Base-by-base conservation (phyloP, 73 alveolate species). In the Paramecium sexaurelia region DNA sequence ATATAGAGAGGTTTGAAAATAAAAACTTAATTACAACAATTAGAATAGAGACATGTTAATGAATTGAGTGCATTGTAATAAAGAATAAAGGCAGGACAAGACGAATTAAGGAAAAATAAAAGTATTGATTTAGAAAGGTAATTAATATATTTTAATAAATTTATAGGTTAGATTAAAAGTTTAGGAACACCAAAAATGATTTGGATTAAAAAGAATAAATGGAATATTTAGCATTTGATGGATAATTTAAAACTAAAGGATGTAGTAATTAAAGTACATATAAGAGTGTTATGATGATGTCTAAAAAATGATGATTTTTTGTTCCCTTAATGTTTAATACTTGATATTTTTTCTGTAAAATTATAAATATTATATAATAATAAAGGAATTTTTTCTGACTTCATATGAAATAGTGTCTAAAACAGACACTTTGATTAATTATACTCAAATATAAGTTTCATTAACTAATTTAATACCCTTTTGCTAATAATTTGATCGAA, bases 381-480 rank as follows among this genome's bases (percentile, higher is more conserved):
- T n/a, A n/a, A n/a, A n/a, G n/a, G n/a, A n/a, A n/a, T n/a, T n/a
- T n/a, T n/a, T n/a, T n/a, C n/a, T n/a, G 9, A 71, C 61, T 71
- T 71, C 10, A 71, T 35, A 71, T 32, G 57, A 35, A 33, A 57
- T 71, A 40, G 71, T 88, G 17, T 88, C 88, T 68, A 55, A 15
- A 43, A 88, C 96, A 22, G 99, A 99, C 84, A 97, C 99, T 36
- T 84, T 97, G 84, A 91, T 93, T 83, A 98, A 98, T 85, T 98
- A 99, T 36, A 92, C 95, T 92, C 99, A 95, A n/a, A n/a, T n/a
- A n/a, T n/a, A n/a, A n/a, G n/a, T n/a, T n/a, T n/a, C n/a, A n/a
- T n/a, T n/a, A n/a, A n/a, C n/a, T n/a, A n/a, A n/a, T n/a, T n/a
- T n/a, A n/a, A n/a, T n/a, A n/a, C n/a, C n/a, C n/a, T n/a, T n/a